Base-by-base conservation (phyloP, 1,139 yeast genomes). In the Lodderomyces margitis region DNA sequence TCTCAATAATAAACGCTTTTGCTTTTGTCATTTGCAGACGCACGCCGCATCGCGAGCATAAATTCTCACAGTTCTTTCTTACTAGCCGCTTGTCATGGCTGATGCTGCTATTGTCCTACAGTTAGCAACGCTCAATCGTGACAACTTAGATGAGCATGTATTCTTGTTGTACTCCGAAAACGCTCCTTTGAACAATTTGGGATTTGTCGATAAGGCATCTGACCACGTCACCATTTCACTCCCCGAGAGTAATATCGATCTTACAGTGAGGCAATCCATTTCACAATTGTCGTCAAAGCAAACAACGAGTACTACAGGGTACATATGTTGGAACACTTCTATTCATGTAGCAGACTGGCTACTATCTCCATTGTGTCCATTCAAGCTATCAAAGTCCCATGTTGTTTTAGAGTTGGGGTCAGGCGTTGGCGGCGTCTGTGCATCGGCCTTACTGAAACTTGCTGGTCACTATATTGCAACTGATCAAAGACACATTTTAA, bases 231-330 rank as follows among this genome's bases (percentile, higher is more conserved):
- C 51, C 4, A 44, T 80, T 7, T 42, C 59, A 0, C 58, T 79
- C n/a, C 64, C 63, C 11, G 52, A 49, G 3, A 52, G 53, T 40
- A 57, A 56, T 1, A 48, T 58, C 11, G 75, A 69, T 32, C 51
- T 74, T 27, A 44, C 41, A 9, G 62, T 76, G 5, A 50, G 57
- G 9, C 81, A 76, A 46, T 72, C 78, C 7, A 53, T 69, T n/a
- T 57, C 75, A 1, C 61, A 61, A 8, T 58, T 74, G 39, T 56
- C 72, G 9, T 70, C 79, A 1, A 60, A 63, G 14, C 53, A 52
- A 1, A 62, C 66, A 32, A 51, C 69, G 0, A 75, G 87, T 2
- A 83, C 92, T 0, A 84, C 91, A 0, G 92, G 92, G 5, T 86
- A 79, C 45, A 73, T 83, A 14, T 68, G 82, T 33, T 84, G 92